Evolutionary conservation across 202 grass and related monocot species (phyloP), one percentile per base, ranked within the genome.

Genomic region (Tripidium arundinaceum): DNA sequence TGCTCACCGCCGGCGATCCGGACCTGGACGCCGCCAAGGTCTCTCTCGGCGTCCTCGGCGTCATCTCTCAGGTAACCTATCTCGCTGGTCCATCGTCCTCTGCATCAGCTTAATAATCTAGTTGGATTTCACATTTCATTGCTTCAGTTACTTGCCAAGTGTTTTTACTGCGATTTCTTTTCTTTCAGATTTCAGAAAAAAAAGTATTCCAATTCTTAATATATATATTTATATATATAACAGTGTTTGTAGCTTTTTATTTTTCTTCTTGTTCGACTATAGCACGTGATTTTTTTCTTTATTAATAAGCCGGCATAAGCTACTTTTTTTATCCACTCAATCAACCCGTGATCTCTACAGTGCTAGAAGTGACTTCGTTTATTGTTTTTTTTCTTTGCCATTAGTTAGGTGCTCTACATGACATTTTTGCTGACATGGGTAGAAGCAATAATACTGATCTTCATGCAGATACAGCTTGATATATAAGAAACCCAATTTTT

Each of bases 11-110:
- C 14, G 79, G 42, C 9, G 47, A 88, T 55, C 45, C 85, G 5
- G 85, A 88, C 34, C 57, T 90, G 11, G 66, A 90, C 64, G 91
- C 91, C 2, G 88, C 41, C 6, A 90, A 87, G 68, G 90, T 93
- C 29, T 93, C 87, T 3, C 81, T 93, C 24, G 90, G 90, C 0
- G 85, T 88, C 13, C 91, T 90, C 2, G 91, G 91, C 2, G 88
- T 81, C 11, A 75, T 90, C 1, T 93, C 85, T 12, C 85, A 90
- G 87, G 89, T 91, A 79, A 33, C 5, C 4, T 18, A 1, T 41
- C 2, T 49, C 6, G 18, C 37, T 38, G 37, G 10, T 11, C 9
- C 40, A 25, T 5, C 29, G 46, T 6, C 46, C 46, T 49, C 18
- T 19, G n/a, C 18, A 52, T 52, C 49, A 33, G 31, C 0, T 33